phyloP scores from a whole-genome alignment of 192 early-diverging fungal genomes.

The Phycomyces blakesleeanus region DNA sequence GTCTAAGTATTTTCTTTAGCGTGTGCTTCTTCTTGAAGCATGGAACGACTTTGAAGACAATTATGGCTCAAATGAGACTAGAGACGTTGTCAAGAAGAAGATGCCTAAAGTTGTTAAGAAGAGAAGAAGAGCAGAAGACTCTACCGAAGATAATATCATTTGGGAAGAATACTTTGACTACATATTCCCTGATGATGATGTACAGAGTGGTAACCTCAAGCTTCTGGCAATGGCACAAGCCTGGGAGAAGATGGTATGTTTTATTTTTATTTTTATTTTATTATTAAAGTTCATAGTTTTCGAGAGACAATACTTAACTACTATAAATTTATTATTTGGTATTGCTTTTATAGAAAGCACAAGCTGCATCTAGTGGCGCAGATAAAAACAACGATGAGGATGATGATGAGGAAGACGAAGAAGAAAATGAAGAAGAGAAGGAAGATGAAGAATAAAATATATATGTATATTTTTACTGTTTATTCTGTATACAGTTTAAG shows the following conservation, averaged over 20 bases:
- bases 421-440: no score
- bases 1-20: conserved; percentile 26
- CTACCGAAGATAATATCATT: conserved; percentile 52
- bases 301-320: no score
- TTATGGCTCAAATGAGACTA: conserved; percentile 49
- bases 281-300: no score
- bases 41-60: conserved; percentile 85
- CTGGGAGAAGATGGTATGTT: conserved; percentile 45
- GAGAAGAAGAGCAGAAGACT: conserved; percentile 65
- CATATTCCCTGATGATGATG: conserved; percentile 95
- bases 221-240: conserved; percentile 86
- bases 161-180: conserved; percentile 99
- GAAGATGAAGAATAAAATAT: no score
- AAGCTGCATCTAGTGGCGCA: no score
- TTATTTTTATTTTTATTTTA: no score
- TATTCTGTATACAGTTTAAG: no score
- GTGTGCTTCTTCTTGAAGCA: conserved; percentile 83
- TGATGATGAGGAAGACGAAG: no score
- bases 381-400: no score
- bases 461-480: no score
- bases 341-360: no score
- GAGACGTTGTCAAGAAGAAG: conserved; percentile 61
- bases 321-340: no score
- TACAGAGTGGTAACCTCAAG: conserved; percentile 82
- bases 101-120: conserved; percentile 93